A percentile compares a stretch with the other conserved stretches of the same genome.
Conservation (phyloP, 257 asterid species). For the Paulownia fortunei region DNA sequence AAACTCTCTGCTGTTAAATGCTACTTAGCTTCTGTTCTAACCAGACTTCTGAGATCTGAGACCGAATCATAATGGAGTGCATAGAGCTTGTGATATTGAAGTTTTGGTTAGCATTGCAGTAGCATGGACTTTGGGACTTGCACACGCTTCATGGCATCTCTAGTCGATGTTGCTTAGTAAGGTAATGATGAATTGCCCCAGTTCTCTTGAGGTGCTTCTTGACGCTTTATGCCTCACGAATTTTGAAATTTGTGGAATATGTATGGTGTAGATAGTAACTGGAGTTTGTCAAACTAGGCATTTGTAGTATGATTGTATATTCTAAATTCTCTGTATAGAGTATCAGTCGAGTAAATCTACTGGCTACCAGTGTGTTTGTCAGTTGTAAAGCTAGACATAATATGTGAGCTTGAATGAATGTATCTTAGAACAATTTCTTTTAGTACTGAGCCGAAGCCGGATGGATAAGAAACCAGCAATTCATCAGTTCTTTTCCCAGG, state of each 20-base stretch:
- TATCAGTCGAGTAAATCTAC: conserved; percentile 10
- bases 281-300: conserved; percentile 30
- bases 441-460: background rate
- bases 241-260: conserved; percentile 39
- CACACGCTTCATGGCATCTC: background rate
- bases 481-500: background rate
- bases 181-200: background rate
- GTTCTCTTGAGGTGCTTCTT: conserved; percentile 25
- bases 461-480: background rate
- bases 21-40: conserved; percentile 53
- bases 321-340: conserved; percentile 35
- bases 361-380: conserved; percentile 1
- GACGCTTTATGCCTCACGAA: conserved; percentile 33
- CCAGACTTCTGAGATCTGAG: conserved; percentile 42
- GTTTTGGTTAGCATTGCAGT: conserved; percentile 28
- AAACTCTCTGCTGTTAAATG: conserved; percentile 44
- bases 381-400: conserved; percentile 24
- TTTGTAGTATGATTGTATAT: conserved; percentile 26
- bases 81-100: conserved; percentile 11
- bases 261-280: conserved; percentile 26
- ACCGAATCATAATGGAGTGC: conserved; percentile 32
- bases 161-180: conserved; percentile 3
- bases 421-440: background rate
- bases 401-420: conserved; percentile 12
- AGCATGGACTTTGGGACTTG: background rate